Conservation (phyloP, 1,284 basidiomycete genomes). For the Mycosarcoma maydis region DNA sequence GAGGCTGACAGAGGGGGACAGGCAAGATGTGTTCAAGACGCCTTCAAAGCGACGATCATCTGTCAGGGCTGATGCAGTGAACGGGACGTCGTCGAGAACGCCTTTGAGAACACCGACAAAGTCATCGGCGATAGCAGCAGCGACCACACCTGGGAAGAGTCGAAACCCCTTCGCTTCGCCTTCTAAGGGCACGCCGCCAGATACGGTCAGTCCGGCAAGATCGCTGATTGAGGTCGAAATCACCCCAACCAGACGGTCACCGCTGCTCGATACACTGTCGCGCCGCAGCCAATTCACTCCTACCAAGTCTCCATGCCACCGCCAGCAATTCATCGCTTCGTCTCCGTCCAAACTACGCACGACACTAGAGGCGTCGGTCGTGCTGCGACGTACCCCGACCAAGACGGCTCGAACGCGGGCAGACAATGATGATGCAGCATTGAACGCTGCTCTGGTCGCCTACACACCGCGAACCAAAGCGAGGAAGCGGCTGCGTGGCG, state of each 20-base stretch:
- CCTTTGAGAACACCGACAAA: constrained; percentile 34
- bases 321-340: constrained; percentile 15
- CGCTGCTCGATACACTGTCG: constrained; percentile 5
- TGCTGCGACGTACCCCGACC: constrained; percentile 11
- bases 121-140: not conserved
- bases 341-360: constrained; percentile 33
- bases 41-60: constrained; percentile 21
- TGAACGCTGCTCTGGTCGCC: constrained; percentile 19
- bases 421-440: constrained; percentile 12
- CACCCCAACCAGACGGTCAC: constrained; percentile 33
- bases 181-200: not conserved
- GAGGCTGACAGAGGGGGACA: constrained; percentile 9
- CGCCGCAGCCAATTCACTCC: constrained; percentile 11
- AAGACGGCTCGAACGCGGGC: not conserved
- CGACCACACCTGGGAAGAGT: constrained; percentile 1
- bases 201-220: constrained; percentile 18
- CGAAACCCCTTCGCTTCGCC: constrained; percentile 37
- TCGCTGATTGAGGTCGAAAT: constrained; percentile 43
- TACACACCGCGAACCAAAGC: constrained; percentile 60
- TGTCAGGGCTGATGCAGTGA: not conserved
- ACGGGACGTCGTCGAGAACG: constrained; percentile 8
- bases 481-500: constrained; percentile 56
- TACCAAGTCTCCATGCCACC: constrained; percentile 7
- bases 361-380: constrained; percentile 7
- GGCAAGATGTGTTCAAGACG: constrained; percentile 22